Percentiles rank a stretch among this genome's conserved stretches.
These are phyloP conservation scores for Dryas integrifolia DNA, from an alignment of 331 rosid genomes.

Conservation along the genomic window DNA sequence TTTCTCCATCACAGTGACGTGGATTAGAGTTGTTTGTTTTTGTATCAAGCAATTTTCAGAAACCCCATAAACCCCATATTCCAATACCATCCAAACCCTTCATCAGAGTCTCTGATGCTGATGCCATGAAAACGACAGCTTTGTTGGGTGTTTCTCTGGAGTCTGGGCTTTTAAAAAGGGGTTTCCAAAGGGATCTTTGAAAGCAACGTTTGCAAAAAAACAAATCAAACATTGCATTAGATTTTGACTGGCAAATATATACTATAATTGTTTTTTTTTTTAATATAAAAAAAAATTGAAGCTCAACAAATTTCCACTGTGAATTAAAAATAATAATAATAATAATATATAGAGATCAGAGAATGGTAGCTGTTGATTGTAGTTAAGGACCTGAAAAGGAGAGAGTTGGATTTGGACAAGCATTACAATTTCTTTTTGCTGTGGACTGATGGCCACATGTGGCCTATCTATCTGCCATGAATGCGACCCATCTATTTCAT, in stretches of 20 bases:
- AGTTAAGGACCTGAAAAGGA: background rate
- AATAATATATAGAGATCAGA: background rate
- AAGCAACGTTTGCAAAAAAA: conserved; percentile 45
- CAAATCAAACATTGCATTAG: conserved; percentile 28
- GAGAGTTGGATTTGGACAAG: conserved; percentile 23
- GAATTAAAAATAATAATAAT: too few relatives aligned
- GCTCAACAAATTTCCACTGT: conserved; percentile 17
- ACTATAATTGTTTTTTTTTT: conserved; percentile 21
- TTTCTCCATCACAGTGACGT: conserved; percentile 32
- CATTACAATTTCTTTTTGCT: conserved; percentile 9
- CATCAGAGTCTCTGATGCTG: conserved; percentile 46
- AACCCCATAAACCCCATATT: conserved; percentile 40
- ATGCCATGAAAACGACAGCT: conserved; percentile 48
- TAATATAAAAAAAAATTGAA: background rate
- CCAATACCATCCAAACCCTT: conserved; percentile 46
- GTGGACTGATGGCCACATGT: conserved; percentile 40
- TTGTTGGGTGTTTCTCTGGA: conserved; percentile 30
- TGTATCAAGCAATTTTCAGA: conserved; percentile 34
- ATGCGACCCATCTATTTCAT: conserved; percentile 42
- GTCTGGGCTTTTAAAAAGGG: conserved; percentile 6
- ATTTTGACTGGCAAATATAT: conserved; percentile 31
- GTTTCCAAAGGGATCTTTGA: conserved; percentile 34
- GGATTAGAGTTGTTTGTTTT: conserved; percentile 24
- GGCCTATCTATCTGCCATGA: conserved; percentile 45
- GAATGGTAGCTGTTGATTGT: conserved; percentile 24